These are phyloP conservation scores for Skeletonema grethae DNA, from an alignment of 108 stramenopile species.

Conservation along the genomic window DNA sequence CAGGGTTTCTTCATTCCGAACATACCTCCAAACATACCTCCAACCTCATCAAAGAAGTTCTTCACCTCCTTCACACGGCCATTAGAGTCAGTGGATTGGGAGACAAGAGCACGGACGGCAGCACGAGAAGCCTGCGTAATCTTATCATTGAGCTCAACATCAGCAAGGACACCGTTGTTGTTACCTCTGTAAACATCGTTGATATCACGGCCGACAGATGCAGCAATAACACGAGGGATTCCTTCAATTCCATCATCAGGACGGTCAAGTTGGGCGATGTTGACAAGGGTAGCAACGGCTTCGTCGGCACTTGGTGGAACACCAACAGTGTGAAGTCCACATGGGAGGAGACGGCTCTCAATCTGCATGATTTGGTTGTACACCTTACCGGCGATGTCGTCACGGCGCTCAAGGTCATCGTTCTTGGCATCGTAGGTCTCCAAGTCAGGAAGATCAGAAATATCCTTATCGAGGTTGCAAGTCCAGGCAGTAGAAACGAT, in stretches of 20 bases:
- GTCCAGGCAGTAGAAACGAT: slow-evolving; percentile 92
- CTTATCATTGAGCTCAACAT: slow-evolving; percentile 86
- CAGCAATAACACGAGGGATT: slow-evolving; percentile 92
- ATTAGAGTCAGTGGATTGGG: slow-evolving; percentile 86
- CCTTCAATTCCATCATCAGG: slow-evolving; percentile 92
- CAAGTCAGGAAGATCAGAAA: slow-evolving; percentile 81
- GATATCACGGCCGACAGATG: slow-evolving; percentile 91
- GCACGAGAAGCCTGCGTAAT: slow-evolving; percentile 87
- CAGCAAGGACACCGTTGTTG: slow-evolving; percentile 87
- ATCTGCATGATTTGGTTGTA: slow-evolving; percentile 97
- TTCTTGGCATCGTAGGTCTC: slow-evolving; percentile 82
- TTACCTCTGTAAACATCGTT: slow-evolving; percentile 94
- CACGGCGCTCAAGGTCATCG: slow-evolving; percentile 84
- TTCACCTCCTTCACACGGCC: slow-evolving; percentile 96
- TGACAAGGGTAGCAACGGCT: slow-evolving; percentile 94
- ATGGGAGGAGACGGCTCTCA: slow-evolving; percentile 94
- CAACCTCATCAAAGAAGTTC: slow-evolving; percentile 83
- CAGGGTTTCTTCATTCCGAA: slow-evolving; percentile 86
- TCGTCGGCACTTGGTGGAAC: slow-evolving; percentile 95
- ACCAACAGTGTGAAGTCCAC: slow-evolving; percentile 95
- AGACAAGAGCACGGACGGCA: slow-evolving; percentile 89
- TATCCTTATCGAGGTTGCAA: slow-evolving; percentile 96
- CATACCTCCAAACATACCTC: slow-evolving; percentile 63
- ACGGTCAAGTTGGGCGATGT: slow-evolving; percentile 95
- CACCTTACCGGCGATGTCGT: slow-evolving; percentile 86